Base-by-base conservation (phyloP, 1,139 yeast genomes). In the Pichia sp. region DNA sequence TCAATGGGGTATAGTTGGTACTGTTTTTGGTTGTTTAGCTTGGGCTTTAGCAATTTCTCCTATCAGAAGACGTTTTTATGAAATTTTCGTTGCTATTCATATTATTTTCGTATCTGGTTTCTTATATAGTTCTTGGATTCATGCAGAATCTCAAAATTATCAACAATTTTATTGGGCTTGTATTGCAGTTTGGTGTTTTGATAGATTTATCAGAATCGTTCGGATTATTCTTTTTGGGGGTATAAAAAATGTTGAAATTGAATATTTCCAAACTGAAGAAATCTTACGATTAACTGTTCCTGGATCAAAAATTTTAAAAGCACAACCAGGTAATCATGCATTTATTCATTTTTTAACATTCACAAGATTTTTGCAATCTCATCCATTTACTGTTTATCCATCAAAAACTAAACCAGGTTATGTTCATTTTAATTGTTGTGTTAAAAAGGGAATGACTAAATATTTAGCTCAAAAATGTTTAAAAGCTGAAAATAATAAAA, bases 141-240 rank as follows among this genome's bases (percentile, higher is more conserved):
- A 87, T 57, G 66, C 73, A 37, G 63, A 61, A 25, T 61, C 63
- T 8, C 64, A 70, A 33, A 75, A 70, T 0, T 78, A 71, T 60
- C 63, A 67, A 40, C 65, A 70, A 37, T 78, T 70, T 66, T 67
- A 69, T 52, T 67, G 67, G 54, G 73, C 81, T n/a, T 70, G 82
- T 12, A 60, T 72, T 45, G 83, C 80, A 1, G 63, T 82, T 23
- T 84, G 92, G 92, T 65, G 61, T 2, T 70, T 76, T 50, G 94
- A 82, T 59, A 70, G 86, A 55, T 53, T 69, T 5, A 56, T 71
- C 2, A 69, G 92, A 59, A 28, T 80, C 4, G 63, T 56, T n/a
- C 70, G 85, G 53, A 61, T 81, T 47, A 50, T 56, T 4, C 40
- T 53, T 6, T 78, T 76, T 58, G 87, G 87, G 8, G 86, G 86